A percentile compares a stretch with the other conserved stretches of the same genome.
These are phyloP conservation scores for Apostasia ramifera DNA, from an alignment of 106 monocot species.

Conservation along the genomic window DNA sequence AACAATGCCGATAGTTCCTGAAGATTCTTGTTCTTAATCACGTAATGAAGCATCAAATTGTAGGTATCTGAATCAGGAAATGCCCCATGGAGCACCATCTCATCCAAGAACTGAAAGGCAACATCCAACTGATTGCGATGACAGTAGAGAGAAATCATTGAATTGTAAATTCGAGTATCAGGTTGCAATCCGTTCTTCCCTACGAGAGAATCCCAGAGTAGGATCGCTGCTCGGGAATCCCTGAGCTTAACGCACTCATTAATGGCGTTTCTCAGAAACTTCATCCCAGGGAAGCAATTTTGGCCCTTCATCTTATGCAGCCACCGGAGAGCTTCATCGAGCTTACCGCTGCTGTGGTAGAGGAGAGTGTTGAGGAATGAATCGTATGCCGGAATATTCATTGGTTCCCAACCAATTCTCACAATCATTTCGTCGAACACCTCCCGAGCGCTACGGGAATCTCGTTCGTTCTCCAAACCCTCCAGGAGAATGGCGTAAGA, in stretches of 20 bases:
- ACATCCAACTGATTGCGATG: constrained; percentile 10
- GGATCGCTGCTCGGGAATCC: constrained; percentile 20
- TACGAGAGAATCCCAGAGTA: constrained; percentile 42
- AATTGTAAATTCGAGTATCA: constrained; percentile 39
- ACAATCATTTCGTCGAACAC: constrained; percentile 58
- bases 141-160: constrained; percentile 48
- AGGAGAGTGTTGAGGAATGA: constrained; percentile 52
- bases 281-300: constrained; percentile 50
- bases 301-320: constrained; percentile 23
- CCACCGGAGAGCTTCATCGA: constrained; percentile 28
- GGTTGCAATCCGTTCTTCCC: constrained; percentile 29
- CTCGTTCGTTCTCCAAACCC: constrained; percentile 62
- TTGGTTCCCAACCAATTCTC: constrained; percentile 40
- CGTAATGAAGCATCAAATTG: constrained; percentile 39
- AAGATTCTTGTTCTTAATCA: constrained; percentile 29
- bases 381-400: constrained; percentile 58
- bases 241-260: constrained; percentile 9
- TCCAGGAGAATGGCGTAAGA: constrained; percentile 78
- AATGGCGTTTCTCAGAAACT: constrained; percentile 51
- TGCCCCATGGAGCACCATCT: constrained; percentile 52
- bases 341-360: not conserved
- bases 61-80: constrained; percentile 55
- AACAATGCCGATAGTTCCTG: constrained; percentile 36
- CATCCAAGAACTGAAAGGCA: constrained; percentile 37
- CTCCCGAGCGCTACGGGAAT: constrained; percentile 21